Percentiles rank a stretch among this genome's conserved stretches.
Evolutionary conservation across 1,139 yeast genomes (phyloP).

Genomic region (Blastobotrys illinoisensis): DNA sequence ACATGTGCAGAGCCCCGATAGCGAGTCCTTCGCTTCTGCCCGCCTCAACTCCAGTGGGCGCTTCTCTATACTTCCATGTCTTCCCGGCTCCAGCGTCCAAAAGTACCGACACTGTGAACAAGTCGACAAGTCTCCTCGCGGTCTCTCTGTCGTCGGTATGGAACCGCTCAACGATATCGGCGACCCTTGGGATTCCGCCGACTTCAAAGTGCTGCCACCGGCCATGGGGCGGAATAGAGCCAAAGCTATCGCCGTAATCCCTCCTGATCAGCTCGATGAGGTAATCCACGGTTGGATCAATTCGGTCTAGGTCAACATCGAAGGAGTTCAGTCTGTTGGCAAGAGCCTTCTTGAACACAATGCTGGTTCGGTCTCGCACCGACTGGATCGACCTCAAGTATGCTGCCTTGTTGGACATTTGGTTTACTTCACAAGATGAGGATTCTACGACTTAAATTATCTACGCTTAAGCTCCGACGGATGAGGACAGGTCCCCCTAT

Average conservation of each 20-base stretch:
- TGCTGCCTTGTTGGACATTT: slow-evolving; percentile 17
- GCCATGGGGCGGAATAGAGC: slow-evolving; percentile 54
- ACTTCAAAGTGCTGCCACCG: slow-evolving; percentile 58
- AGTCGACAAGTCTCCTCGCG: slow-evolving; percentile 47
- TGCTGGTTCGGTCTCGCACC: slow-evolving; percentile 46
- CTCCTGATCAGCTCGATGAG: slow-evolving; percentile 39
- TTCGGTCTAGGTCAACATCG: slow-evolving; percentile 38
- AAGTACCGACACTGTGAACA: slow-evolving; percentile 52
- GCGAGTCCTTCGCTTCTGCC: slow-evolving; percentile 56
- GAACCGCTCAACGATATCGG: slow-evolving; percentile 38
- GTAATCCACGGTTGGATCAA: slow-evolving; percentile 40
- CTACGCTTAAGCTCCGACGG: background rate
- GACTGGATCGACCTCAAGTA: slow-evolving; percentile 45
- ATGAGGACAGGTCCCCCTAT: background rate
- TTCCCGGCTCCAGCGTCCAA: slow-evolving; percentile 63
- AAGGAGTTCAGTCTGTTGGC: slow-evolving; percentile 39
- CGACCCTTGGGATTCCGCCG: slow-evolving; percentile 41
- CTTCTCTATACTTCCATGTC: slow-evolving; percentile 43
- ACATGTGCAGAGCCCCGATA: slow-evolving; percentile 51
- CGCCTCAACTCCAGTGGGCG: slow-evolving; percentile 17
- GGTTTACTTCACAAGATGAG: background rate
- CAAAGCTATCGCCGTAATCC: slow-evolving; percentile 38
- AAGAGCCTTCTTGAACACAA: slow-evolving; percentile 38
- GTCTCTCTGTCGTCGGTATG: slow-evolving; percentile 36
- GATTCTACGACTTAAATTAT: background rate